Base-by-base conservation (phyloP, 75 land plant species). In the Selaginella tamariscina region DNA sequence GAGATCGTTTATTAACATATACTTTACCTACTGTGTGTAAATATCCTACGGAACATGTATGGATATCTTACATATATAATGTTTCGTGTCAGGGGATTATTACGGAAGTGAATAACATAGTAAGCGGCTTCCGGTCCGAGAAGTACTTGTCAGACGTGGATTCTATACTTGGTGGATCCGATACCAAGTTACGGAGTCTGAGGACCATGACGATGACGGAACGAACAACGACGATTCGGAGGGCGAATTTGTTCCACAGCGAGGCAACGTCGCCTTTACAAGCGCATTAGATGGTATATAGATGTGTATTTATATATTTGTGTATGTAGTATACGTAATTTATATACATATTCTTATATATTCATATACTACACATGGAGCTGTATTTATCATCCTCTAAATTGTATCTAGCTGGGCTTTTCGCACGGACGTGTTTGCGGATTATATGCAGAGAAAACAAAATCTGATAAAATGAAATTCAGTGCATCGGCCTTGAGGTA, bases 121-220 rank as follows among this genome's bases (percentile, higher is more conserved):
- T 92, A 21, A 84, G 83, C 65, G 75, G 82, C 0, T 92, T 82
- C 68, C 87, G 85, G 59, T 84, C 94, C 1, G 89, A 88, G 67
- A 88, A 92, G 77, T 92, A 92, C 64, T 70, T 92, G 24, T 88
- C 97, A 2, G 97, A 92, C 77, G 89, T 92, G n/a, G 95, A 92
- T 73, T 83, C 89, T 0, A 70, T 92, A 24, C 80, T 92, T 57
- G 71, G 85, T 1, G 77, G 70, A 8, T 65, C 82, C 15, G 5
- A 74, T 0, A 15, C 5, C 11, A 39, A 69, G 71, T 24, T 59
- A 31, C 72, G 24, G 84, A 32, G 27, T 24, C 44, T 29, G 75
- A 56, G n/a, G 31, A 33, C 20, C 65, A 78, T 1, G 73, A 39
- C 26, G 73, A 44, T 21, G 1, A n/a, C 1, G 32, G 23, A 0